Evolutionary conservation across 176 grass and related monocot genomes (phyloP).

Genomic region (Calamus simplicifolius): DNA sequence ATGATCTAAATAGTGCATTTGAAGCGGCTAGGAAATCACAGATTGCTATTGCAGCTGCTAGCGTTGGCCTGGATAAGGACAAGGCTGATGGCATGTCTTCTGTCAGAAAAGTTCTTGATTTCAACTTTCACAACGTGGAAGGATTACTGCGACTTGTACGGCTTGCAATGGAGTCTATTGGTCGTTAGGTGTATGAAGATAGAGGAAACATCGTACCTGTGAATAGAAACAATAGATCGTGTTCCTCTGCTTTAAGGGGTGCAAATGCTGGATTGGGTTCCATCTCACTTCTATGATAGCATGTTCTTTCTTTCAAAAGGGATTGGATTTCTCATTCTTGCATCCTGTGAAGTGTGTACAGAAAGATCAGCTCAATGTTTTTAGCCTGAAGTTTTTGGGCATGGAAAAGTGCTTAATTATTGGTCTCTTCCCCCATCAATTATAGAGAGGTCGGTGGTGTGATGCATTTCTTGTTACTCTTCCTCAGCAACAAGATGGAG

Average conservation of each 20-base stretch:
- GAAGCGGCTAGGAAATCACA: conserved; percentile 75
- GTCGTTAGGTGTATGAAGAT: conserved; percentile 13
- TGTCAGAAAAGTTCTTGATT: conserved; percentile 66
- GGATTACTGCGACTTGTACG: conserved; percentile 57
- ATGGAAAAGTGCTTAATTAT: not conserved
- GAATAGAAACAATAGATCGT: not conserved
- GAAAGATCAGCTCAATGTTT: conserved; percentile 3
- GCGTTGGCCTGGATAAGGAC: conserved; percentile 21
- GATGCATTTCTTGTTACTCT: too few relatives aligned
- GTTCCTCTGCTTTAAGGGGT: not conserved
- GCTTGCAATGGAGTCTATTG: conserved; percentile 62
- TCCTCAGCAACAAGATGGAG: too few relatives aligned
- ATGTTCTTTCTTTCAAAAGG: not conserved
- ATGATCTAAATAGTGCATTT: conserved; percentile 73
- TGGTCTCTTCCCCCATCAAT: too few relatives aligned
- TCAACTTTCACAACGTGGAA: conserved; percentile 67
- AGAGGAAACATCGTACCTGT: not conserved
- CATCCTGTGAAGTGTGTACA: not conserved
- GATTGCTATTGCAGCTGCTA: conserved; percentile 39
- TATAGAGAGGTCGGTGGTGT: too few relatives aligned
- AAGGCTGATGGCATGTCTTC: conserved; percentile 37
- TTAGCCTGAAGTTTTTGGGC: not conserved
- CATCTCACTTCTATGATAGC: conserved; percentile 1
- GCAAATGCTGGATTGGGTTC: not conserved
- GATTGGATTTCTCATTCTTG: not conserved